Percentiles rank a stretch among this genome's conserved stretches.
Evolutionary conservation across 208 protist species (phyloP).

Genomic region (Balamuthia mandrillaris): DNA sequence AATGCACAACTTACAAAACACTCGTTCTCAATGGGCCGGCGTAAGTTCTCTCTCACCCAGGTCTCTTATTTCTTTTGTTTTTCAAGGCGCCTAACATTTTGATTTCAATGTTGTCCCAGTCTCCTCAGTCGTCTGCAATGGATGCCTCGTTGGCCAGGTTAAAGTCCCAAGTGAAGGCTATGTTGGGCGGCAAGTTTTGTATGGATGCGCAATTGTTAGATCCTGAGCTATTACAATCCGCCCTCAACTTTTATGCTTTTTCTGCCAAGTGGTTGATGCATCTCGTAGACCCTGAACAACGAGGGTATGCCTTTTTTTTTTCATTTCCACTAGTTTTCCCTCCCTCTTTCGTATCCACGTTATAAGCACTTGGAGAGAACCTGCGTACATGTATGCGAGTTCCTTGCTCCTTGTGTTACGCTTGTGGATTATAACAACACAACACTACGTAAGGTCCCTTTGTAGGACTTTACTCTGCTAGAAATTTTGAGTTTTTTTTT

Average conservation of each 20-base stretch:
- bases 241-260: constrained; percentile 29
- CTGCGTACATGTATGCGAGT: too few relatives aligned
- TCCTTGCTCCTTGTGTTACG: too few relatives aligned
- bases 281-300: not conserved
- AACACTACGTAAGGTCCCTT: too few relatives aligned
- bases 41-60: not conserved
- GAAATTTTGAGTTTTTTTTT: too few relatives aligned
- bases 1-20: not conserved
- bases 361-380: too few relatives aligned
- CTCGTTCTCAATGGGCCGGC: constrained; percentile 12
- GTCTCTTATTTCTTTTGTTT: not conserved
- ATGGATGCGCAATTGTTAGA: constrained; percentile 23
- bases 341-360: too few relatives aligned
- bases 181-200: not conserved
- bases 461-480: too few relatives aligned
- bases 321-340: too few relatives aligned
- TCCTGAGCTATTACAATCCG: not conserved
- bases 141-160: not conserved
- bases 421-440: too few relatives aligned
- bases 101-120: not conserved
- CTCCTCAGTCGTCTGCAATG: constrained; percentile 2
- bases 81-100: not conserved
- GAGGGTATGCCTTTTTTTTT: not conserved
- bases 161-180: not conserved
- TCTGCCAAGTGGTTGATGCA: constrained; percentile 16